phyloP scores from a whole-genome alignment of 345 rosid species.

The Angophora floribunda region DNA sequence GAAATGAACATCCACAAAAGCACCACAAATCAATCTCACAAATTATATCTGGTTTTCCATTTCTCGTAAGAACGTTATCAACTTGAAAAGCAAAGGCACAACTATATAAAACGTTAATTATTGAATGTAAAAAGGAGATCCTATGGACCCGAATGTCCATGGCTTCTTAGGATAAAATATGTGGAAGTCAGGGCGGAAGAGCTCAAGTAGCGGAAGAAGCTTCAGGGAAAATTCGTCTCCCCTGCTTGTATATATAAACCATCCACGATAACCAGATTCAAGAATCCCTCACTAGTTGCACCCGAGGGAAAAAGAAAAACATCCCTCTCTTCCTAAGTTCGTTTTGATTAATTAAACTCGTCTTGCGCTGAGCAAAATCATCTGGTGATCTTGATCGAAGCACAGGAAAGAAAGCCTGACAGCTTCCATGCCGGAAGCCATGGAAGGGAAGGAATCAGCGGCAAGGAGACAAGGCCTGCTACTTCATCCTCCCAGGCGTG shows the following conservation, averaged over 20 bases:
- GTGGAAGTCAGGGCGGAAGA: not conserved
- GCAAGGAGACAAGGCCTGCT: not conserved
- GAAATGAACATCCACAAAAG: not conserved
- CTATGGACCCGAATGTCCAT: not conserved
- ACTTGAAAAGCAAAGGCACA: not conserved
- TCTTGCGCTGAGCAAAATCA: not conserved
- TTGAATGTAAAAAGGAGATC: not conserved
- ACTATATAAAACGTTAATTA: not conserved
- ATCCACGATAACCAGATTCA: not conserved
- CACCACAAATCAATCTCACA: not conserved
- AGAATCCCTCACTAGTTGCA: not conserved
- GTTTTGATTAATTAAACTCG: not conserved
- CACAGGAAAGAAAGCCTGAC: not conserved
- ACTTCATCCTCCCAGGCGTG: not conserved
- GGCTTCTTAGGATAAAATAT: not conserved
- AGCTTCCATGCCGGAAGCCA: not conserved
- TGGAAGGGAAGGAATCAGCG: not conserved
- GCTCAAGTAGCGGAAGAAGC: not conserved
- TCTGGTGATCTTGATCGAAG: not conserved
- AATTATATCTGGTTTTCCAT: not conserved
- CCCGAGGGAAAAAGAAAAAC: not conserved
- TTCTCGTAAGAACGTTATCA: not conserved
- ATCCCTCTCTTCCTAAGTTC: not conserved
- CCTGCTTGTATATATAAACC: not conserved
- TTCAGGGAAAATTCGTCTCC: not conserved